A percentile compares a stretch with the other conserved stretches of the same genome.
These are phyloP conservation scores for Cotoneaster glaucophyllus DNA, from an alignment of 306 rosid species.

Conservation along the genomic window DNA sequence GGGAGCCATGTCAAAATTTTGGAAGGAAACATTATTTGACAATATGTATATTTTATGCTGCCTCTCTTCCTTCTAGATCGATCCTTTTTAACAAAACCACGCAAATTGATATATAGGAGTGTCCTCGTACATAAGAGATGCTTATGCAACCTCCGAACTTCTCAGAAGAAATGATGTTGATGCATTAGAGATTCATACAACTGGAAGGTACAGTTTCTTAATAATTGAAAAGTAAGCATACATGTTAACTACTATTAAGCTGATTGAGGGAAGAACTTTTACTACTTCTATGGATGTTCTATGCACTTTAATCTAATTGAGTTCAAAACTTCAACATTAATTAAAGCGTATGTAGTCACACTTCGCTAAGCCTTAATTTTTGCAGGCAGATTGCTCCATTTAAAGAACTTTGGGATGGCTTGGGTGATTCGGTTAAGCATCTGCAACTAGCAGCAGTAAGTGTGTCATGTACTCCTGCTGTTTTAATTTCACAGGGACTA, in stretches of 20 bases:
- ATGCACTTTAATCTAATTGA: neutral
- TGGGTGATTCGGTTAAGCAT: slow-evolving; percentile 51
- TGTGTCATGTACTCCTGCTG: slow-evolving; percentile 16
- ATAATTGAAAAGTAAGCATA: neutral
- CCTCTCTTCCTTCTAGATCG: neutral
- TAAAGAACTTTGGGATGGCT: slow-evolving; percentile 64
- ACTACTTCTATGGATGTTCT: neutral
- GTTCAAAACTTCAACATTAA: neutral
- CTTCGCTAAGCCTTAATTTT: slow-evolving; percentile 7
- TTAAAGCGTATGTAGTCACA: neutral
- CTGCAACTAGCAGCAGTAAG: slow-evolving; percentile 70
- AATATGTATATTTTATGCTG: neutral
- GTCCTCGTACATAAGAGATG: slow-evolving; percentile 67
- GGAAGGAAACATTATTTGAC: neutral
- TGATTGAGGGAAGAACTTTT: neutral
- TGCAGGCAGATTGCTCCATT: slow-evolving; percentile 52
- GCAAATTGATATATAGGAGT: slow-evolving; percentile 37
- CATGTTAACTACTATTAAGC: neutral
- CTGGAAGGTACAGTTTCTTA: slow-evolving; percentile 53
- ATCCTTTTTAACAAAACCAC: neutral
- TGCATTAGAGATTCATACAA: slow-evolving; percentile 87
- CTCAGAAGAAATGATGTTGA: slow-evolving; percentile 60
- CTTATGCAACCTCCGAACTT: slow-evolving; percentile 52
- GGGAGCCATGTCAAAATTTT: too few species aligned
- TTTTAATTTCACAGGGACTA: neutral